These are phyloP conservation scores for Mucor irregularis DNA, from an alignment of 371 early-diverging fungal genomes.

Conservation along the genomic window DNA sequence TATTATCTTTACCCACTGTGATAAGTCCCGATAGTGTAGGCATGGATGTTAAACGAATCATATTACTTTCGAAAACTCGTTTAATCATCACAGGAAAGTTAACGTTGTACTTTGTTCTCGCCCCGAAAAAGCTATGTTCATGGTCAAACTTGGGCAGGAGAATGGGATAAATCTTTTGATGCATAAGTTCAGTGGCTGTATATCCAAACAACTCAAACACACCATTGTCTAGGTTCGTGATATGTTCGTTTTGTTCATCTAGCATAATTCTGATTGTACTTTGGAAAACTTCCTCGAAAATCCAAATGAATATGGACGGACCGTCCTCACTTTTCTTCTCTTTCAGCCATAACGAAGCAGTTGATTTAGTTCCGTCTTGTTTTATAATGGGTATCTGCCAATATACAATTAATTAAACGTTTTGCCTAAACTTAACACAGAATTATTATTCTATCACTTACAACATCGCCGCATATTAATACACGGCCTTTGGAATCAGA, in stretches of 20 bases:
- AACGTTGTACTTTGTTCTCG: slow-evolving; percentile 53
- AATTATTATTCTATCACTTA: slow-evolving; percentile 27
- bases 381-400: slow-evolving; percentile 61
- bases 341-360: slow-evolving; percentile 71
- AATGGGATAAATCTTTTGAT: slow-evolving; percentile 21
- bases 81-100: slow-evolving; percentile 64
- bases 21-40: slow-evolving; percentile 72
- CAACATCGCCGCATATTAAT: slow-evolving; percentile 66
- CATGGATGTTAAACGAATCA: slow-evolving; percentile 61
- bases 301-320: slow-evolving; percentile 66
- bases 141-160: slow-evolving; percentile 37
- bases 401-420: background rate
- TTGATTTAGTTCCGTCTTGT: slow-evolving; percentile 53
- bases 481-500: slow-evolving; percentile 35
- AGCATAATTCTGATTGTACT: slow-evolving; percentile 42
- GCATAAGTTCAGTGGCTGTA: slow-evolving; percentile 42
- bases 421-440: background rate
- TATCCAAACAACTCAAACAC: slow-evolving; percentile 59
- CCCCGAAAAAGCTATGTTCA: slow-evolving; percentile 56
- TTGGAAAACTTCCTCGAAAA: slow-evolving; percentile 68
- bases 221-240: slow-evolving; percentile 48
- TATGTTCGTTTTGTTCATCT: slow-evolving; percentile 46
- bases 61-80: slow-evolving; percentile 2
- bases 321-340: slow-evolving; percentile 55
- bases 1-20: slow-evolving; percentile 46